Evolutionary conservation across 176 grass and related monocot genomes (phyloP).

Genomic region (Saccharum officinarum): DNA sequence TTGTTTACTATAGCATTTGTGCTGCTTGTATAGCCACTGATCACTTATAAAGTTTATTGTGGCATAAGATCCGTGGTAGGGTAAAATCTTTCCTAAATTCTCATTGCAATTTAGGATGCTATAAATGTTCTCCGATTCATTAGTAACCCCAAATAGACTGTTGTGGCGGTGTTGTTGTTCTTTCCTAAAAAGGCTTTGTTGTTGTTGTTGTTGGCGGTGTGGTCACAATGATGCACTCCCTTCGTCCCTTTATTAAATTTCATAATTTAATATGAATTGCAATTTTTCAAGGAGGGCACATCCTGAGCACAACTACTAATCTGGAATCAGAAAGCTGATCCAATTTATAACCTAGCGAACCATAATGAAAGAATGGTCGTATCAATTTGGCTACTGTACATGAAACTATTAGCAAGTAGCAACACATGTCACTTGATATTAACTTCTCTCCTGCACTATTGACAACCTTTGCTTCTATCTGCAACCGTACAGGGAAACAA

Average conservation of each 20-base stretch:
- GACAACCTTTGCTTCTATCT: slow-evolving; percentile 1
- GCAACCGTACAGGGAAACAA: slow-evolving; percentile 59
- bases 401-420: background rate
- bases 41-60: background rate
- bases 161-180: background rate
- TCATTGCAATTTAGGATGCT: background rate
- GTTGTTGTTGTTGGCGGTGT: background rate
- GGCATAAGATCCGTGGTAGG: background rate
- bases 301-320: background rate
- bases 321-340: slow-evolving; percentile 5
- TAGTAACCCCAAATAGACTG: background rate
- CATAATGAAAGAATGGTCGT: background rate
- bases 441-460: background rate
- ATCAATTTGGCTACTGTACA: background rate
- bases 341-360: background rate
- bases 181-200: too few relatives aligned
- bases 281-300: background rate
- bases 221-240: background rate
- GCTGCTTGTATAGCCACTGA: background rate
- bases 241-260: background rate
- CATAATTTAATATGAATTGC: background rate
- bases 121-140: background rate
- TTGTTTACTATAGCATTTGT: background rate
- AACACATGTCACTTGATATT: background rate
- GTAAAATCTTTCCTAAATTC: background rate